phyloP scores from a whole-genome alignment of 2,329 filamentous ascomycete species.

The Ophiostoma quercus region DNA sequence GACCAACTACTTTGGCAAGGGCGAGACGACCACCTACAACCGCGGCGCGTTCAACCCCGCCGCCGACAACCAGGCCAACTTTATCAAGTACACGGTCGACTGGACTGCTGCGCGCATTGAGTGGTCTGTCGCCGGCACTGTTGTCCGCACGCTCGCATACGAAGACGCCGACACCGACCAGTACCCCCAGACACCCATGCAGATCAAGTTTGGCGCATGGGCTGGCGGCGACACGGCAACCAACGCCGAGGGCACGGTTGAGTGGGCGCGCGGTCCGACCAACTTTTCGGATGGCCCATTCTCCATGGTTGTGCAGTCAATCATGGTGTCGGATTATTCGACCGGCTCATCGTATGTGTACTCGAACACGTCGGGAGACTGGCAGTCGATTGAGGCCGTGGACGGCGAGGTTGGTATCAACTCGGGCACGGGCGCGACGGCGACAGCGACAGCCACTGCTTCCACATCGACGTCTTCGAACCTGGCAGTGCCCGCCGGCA shows the following conservation, averaged over 20 bases:
- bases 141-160: constrained; percentile 69
- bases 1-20: constrained; percentile 96
- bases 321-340: constrained; percentile 84
- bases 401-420: constrained; percentile 71
- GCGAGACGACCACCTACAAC: constrained; percentile 77
- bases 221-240: constrained; percentile 72
- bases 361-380: constrained; percentile 68
- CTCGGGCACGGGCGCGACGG: constrained; percentile 46
- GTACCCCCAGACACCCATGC: constrained; percentile 95
- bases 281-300: constrained; percentile 81
- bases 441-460: constrained; percentile 52
- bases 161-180: constrained; percentile 62
- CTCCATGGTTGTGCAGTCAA: constrained; percentile 72
- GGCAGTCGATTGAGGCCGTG: constrained; percentile 75
- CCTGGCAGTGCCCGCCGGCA: constrained; percentile 2
- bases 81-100: constrained; percentile 83
- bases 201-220: constrained; percentile 88
- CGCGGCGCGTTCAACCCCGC: constrained; percentile 74
- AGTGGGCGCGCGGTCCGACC: constrained; percentile 81
- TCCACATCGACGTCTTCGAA: constrained; percentile 38
- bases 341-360: constrained; percentile 83
- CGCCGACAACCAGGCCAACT: constrained; percentile 64
- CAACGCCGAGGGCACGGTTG: constrained; percentile 76
- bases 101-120: constrained; percentile 83
- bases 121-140: constrained; percentile 76